Evolutionary conservation across 257 asterid species (phyloP), one percentile per base, ranked within the genome.

Genomic region (Ballota nigra): DNA sequence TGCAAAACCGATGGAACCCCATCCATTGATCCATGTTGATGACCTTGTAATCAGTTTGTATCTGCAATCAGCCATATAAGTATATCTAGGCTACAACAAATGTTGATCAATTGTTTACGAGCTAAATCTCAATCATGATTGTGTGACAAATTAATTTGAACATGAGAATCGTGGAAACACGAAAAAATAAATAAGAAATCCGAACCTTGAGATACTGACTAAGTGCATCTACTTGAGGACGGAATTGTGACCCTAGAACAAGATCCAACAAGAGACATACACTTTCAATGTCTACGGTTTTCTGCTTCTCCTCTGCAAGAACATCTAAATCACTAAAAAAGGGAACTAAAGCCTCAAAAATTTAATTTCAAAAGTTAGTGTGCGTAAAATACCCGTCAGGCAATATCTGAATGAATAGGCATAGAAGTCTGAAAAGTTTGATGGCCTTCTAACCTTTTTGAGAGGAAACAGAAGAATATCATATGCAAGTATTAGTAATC

Each of bases 21-120:
- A 81, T 83, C 98, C 98, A 93, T 53, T 93, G 97, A 84, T 93
- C 97, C 92, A 82, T 78, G 86, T 83, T 91, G 63, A 93, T 84
- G 77, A 88, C 98, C 83, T 85, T 91, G 76, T 87, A 90, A 61
- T 91, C 96, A 8, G n/a, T 74, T 83, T 93, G 98, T 60, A 70
- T 75, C 98, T 93, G 91, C 36, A 33, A 63, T 62, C 67, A 72
- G 10, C 61, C 75, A 69, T 33, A 36, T 63, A 41, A 76, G 63
- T 51, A 73, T 69, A 26, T 58, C 31, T 11, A 3, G 43, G 60
- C 10, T 66, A 18, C 13, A 60, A 3, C 45, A 60, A 28, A 29
- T n/a, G 6, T 29, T 59, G 3, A 6, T 13, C 67, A 18, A 61
- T n/a, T 16, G 40, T 0, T 19, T 33, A 57, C 24, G 41, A 70